phyloP scores from a whole-genome alignment of 2,329 filamentous ascomycete species.

The Thielaviopsis punctulata region DNA sequence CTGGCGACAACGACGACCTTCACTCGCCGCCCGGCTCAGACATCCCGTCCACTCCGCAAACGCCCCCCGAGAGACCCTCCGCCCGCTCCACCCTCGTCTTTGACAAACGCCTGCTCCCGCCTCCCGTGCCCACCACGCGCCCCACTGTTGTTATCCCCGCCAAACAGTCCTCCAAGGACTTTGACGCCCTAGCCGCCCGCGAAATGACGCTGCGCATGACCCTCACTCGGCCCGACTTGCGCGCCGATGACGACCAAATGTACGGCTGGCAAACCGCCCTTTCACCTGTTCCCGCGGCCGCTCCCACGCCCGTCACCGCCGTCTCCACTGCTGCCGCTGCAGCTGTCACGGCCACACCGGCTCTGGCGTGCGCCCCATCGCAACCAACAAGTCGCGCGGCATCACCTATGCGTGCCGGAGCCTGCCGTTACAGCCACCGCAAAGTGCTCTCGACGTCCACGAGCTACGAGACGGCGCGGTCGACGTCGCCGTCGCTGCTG shows the following conservation, averaged over 20 bases:
- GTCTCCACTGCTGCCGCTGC: too few species aligned
- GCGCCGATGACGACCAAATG: slow-evolving; percentile 53
- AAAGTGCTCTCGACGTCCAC: neutral
- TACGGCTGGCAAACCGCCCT: slow-evolving; percentile 45
- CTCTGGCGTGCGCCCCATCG: neutral
- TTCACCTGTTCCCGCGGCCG: neutral
- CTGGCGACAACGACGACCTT: slow-evolving; percentile 25
- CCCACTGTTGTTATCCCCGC: neutral
- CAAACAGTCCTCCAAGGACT: slow-evolving; percentile 14
- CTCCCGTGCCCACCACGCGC: slow-evolving; percentile 1
- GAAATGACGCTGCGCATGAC: slow-evolving; percentile 98
- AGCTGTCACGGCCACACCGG: too few species aligned
- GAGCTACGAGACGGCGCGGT: neutral
- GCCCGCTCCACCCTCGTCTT: neutral
- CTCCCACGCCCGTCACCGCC: slow-evolving; percentile 4
- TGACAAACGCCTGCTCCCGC: slow-evolving; percentile 10
- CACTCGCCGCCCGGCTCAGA: slow-evolving; percentile 39
- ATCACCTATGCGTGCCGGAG: neutral
- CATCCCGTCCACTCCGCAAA: slow-evolving; percentile 39
- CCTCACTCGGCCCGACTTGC: slow-evolving; percentile 72
- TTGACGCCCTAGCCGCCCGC: slow-evolving; percentile 20
- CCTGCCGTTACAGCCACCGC: neutral
- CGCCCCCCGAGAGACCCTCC: slow-evolving; percentile 12
- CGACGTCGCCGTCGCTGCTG: slow-evolving; percentile 13
- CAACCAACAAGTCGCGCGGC: neutral